Evolutionary conservation across 2,329 filamentous ascomycete species (phyloP).

Genomic region (Biscogniauxia mediterranea): DNA sequence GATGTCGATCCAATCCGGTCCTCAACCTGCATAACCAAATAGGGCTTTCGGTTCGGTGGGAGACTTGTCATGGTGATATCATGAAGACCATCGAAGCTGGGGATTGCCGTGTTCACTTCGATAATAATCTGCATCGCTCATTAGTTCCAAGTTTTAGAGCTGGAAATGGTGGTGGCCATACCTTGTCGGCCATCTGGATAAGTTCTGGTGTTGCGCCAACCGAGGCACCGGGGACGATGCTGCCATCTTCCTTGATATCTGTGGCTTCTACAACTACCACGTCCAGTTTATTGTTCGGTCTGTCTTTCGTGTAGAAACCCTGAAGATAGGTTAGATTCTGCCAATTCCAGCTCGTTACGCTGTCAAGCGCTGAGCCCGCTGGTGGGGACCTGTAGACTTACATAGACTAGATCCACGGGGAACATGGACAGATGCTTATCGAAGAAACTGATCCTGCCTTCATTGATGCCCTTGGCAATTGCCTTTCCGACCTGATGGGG

Average conservation of each 20-base stretch:
- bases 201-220: slow-evolving; percentile 84
- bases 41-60: slow-evolving; percentile 78
- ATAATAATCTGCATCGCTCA: slow-evolving; percentile 64
- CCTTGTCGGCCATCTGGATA: slow-evolving; percentile 87
- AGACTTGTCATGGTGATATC: slow-evolving; percentile 89
- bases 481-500: slow-evolving; percentile 90
- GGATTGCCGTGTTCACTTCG: slow-evolving; percentile 84
- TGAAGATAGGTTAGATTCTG: slow-evolving; percentile 31
- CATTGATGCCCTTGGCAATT: slow-evolving; percentile 88
- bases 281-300: slow-evolving; percentile 70
- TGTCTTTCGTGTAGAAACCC: slow-evolving; percentile 82
- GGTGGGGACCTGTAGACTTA: slow-evolving; percentile 35
- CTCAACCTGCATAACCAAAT: slow-evolving; percentile 80
- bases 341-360: not conserved
- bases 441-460: slow-evolving; percentile 85
- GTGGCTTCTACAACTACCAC: slow-evolving; percentile 84
- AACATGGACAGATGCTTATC: slow-evolving; percentile 96
- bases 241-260: slow-evolving; percentile 84
- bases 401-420: slow-evolving; percentile 79
- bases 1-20: slow-evolving; percentile 82
- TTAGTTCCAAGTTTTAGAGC: not conserved
- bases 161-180: slow-evolving; percentile 25
- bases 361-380: not conserved
- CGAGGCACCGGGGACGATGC: slow-evolving; percentile 82
- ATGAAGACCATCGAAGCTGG: slow-evolving; percentile 83